Evolutionary conservation across 306 rosid species (phyloP).

Genomic region (Trifolium dubium): DNA sequence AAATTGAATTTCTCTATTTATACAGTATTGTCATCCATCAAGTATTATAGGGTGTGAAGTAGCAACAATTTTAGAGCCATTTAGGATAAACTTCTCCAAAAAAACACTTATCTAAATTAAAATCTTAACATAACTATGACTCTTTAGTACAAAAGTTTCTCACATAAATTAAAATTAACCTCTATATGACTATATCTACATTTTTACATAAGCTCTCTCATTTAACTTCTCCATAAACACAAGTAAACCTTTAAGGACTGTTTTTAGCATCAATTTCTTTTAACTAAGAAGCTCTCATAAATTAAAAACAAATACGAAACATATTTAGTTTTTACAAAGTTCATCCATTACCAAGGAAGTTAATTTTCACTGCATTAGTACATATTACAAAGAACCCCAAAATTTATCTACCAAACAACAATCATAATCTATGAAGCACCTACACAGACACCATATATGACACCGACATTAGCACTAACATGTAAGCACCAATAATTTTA

Average conservation of each 20-base stretch:
- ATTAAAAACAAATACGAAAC: background rate
- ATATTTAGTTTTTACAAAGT: background rate
- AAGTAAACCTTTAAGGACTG: background rate
- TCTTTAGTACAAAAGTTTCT: background rate
- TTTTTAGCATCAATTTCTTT: background rate
- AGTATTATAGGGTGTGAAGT: background rate
- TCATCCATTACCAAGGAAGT: slow-evolving; percentile 27
- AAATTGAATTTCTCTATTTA: slow-evolving; percentile 5
- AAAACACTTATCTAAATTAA: background rate
- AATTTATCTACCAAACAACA: background rate
- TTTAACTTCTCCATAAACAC: background rate
- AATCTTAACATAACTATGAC: background rate
- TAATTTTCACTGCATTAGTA: background rate
- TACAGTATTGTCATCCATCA: background rate
- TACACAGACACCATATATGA: background rate
- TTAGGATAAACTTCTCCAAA: slow-evolving; percentile 12
- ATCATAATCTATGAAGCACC: background rate
- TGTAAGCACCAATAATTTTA: background rate
- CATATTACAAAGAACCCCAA: slow-evolving; percentile 5
- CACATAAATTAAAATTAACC: background rate
- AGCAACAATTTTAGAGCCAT: slow-evolving; percentile 1
- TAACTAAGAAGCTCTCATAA: background rate
- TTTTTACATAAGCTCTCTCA: background rate
- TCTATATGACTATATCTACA: background rate
- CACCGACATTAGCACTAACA: background rate